These are phyloP conservation scores for Zygosaccharomyces pseudorouxii DNA, from an alignment of 805 yeast species.

Conservation along the genomic window DNA sequence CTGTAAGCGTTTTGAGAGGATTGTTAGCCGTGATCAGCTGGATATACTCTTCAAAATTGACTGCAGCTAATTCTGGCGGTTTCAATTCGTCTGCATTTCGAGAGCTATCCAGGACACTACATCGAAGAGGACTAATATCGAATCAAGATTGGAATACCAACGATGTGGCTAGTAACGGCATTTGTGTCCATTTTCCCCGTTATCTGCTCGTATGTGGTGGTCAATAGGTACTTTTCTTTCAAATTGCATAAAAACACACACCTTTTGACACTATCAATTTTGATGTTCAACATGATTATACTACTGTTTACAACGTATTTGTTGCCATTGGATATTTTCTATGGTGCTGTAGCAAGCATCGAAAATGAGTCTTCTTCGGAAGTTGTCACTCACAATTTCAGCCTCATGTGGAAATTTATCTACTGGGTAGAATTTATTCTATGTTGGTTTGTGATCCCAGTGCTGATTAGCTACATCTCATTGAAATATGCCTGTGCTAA, in stretches of 20 bases:
- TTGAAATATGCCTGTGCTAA: slow-evolving; percentile 25
- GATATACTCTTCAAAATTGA: not conserved
- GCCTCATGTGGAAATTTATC: slow-evolving; percentile 24
- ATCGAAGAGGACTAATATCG: not conserved
- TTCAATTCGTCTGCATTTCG: not conserved
- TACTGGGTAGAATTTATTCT: slow-evolving; percentile 32
- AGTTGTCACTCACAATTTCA: slow-evolving; percentile 13
- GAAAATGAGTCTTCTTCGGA: slow-evolving; percentile 1
- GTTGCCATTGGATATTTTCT: slow-evolving; percentile 29
- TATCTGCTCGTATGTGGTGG: slow-evolving; percentile 17
- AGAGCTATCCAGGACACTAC: not conserved
- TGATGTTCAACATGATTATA: slow-evolving; percentile 27
- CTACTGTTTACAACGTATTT: slow-evolving; percentile 29
- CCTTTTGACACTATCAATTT: slow-evolving; percentile 21
- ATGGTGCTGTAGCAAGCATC: slow-evolving; percentile 11
- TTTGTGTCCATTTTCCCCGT: slow-evolving; percentile 6
- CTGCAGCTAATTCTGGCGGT: not conserved
- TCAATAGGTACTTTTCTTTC: slow-evolving; percentile 30
- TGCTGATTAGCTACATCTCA: slow-evolving; percentile 29
- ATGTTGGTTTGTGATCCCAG: slow-evolving; percentile 34
- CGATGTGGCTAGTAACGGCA: slow-evolving; percentile 13
- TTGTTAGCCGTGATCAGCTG: not conserved
- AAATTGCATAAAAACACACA: slow-evolving; percentile 27
- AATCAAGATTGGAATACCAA: not conserved
- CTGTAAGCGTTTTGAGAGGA: not conserved